Evolutionary conservation across 345 rosid genomes (phyloP).

Genomic region (Boechera retrofracta): DNA sequence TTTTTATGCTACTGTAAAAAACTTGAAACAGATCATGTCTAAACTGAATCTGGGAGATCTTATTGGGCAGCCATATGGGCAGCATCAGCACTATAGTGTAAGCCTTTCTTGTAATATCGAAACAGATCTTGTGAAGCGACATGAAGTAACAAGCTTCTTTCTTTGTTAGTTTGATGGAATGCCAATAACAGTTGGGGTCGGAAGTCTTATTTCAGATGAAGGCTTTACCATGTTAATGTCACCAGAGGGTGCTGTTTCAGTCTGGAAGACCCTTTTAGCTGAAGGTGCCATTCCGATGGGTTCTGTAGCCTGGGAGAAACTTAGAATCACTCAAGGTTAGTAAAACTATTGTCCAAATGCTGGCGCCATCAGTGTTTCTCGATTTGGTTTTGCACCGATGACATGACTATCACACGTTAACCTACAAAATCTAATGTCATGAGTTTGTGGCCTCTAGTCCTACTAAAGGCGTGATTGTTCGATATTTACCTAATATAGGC

Average conservation of each 20-base stretch:
- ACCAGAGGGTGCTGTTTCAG: conserved; percentile 68
- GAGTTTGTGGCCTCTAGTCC: conserved; percentile 5
- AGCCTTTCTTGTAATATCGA: conserved; percentile 37
- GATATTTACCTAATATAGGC: neutral
- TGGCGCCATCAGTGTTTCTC: neutral
- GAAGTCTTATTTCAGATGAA: conserved; percentile 67
- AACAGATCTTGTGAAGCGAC: neutral
- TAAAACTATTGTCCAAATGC: conserved; percentile 13
- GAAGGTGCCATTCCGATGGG: conserved; percentile 90
- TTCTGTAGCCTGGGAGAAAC: conserved; percentile 87
- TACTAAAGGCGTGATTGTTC: conserved; percentile 6
- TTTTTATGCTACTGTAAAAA: conserved; percentile 7
- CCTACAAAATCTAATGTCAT: neutral
- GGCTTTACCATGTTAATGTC: conserved; percentile 83
- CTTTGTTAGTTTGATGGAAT: conserved; percentile 65
- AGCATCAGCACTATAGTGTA: conserved; percentile 80
- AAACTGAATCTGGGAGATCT: conserved; percentile 74
- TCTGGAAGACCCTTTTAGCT: conserved; percentile 79
- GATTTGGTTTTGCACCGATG: neutral
- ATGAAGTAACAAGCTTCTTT: conserved; percentile 21
- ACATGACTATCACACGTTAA: neutral
- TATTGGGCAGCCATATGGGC: conserved; percentile 79
- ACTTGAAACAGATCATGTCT: conserved; percentile 59
- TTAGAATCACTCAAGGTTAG: conserved; percentile 77
- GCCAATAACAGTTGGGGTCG: conserved; percentile 85